Base-by-base conservation (phyloP, 208 protist species). In the Eutreptiella sp. region DNA sequence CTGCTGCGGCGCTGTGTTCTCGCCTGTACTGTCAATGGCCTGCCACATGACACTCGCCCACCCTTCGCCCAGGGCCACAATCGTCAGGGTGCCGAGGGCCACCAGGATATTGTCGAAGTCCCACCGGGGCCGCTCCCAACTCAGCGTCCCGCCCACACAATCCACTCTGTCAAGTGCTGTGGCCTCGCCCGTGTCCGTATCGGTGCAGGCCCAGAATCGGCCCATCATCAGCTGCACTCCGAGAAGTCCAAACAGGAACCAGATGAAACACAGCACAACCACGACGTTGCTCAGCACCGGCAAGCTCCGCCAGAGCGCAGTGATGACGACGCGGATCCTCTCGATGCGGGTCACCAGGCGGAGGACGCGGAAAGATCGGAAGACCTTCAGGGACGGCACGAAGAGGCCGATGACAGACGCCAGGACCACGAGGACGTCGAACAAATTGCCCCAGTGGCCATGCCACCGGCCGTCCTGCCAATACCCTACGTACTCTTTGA, bases 401-500 rank as follows among this genome's bases (percentile, higher is more conserved):
- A 68, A 70, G 24, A 83, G 48, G 31, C 75, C 80, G 24, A 43
- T 66, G 26, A 83, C 53, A 4, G 70, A 59, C 0, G 76, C 45
- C n/a, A 39, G 62, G 27, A 79, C 79, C 28, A 63, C 75, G 1
- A 53, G 47, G 26, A 78, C 47, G 53, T 86, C 80, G 31, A 86
- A 14, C 64, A 64, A 79, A 64, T 81, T 71, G 9, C 72, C 53
- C 21, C 64, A 58, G 29, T 76, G 50, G 19, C 50, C n/a, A n/a
- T n/a, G n/a, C n/a, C n/a, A n/a, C n/a, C n/a, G n/a, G n/a, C n/a
- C n/a, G n/a, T n/a, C n/a, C n/a, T n/a, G n/a, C n/a, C n/a, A n/a
- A n/a, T n/a, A n/a, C n/a, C n/a, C n/a, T 16, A 41, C 36, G 36
- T 41, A 41, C 36, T 41, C 16, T 41, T 41, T 41, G 16, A 19